A percentile compares a stretch with the other conserved stretches of the same genome.
Evolutionary conservation across 768 basidiomycete genomes (phyloP).

Genomic region (Leccinellum rugosiceps): DNA sequence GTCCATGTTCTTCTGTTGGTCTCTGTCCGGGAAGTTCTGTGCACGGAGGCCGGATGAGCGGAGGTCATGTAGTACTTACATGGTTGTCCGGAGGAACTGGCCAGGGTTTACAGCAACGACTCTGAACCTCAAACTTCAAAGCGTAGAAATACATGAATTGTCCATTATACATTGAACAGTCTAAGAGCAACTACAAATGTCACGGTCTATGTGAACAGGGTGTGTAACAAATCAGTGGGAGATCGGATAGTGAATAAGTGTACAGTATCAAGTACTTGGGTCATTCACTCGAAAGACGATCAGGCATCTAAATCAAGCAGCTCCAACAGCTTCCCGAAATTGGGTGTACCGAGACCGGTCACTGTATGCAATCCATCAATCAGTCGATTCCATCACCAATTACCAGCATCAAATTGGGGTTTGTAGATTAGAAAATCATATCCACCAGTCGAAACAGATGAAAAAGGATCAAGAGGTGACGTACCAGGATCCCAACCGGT

Average conservation of each 20-base stretch:
- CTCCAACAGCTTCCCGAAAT: slow-evolving; percentile 45
- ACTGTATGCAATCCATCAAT: slow-evolving; percentile 30
- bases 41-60: too few species aligned
- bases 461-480: slow-evolving; percentile 8
- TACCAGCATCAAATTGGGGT: not conserved
- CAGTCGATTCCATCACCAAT: slow-evolving; percentile 1
- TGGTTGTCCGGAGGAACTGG: too few species aligned
- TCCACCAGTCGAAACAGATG: not conserved
- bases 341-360: slow-evolving; percentile 54
- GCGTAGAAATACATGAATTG: too few species aligned
- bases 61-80: too few species aligned
- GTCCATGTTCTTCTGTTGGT: too few species aligned
- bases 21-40: too few species aligned
- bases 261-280: not conserved
- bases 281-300: not conserved
- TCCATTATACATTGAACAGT: too few species aligned
- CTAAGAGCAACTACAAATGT: not conserved
- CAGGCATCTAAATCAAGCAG: slow-evolving; percentile 12
- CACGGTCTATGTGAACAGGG: too few species aligned
- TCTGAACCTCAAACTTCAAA: too few species aligned
- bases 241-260: not conserved
- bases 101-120: too few species aligned
- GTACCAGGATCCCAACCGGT: slow-evolving; percentile 59
- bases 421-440: not conserved
- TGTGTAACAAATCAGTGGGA: not conserved